Evolutionary conservation across 2,329 filamentous ascomycete genomes (phyloP).

Genomic region (Truncatella angustata): DNA sequence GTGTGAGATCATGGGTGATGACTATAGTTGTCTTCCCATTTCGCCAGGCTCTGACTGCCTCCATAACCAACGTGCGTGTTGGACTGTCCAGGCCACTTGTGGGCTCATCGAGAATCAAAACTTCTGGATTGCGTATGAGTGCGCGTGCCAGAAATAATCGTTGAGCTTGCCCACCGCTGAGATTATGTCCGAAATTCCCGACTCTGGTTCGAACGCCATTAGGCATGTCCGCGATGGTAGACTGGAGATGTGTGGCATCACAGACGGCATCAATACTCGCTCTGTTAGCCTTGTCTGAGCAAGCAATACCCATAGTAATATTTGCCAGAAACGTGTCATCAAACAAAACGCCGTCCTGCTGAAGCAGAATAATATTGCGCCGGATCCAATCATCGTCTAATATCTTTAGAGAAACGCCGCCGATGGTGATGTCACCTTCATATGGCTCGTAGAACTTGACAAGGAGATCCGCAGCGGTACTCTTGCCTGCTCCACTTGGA

Average conservation of each 20-base stretch:
- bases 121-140: slow-evolving; percentile 69
- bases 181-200: slow-evolving; percentile 63
- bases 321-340: slow-evolving; percentile 77
- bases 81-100: slow-evolving; percentile 82
- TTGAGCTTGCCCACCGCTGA: slow-evolving; percentile 86
- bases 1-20: slow-evolving; percentile 84
- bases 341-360: slow-evolving; percentile 81
- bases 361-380: slow-evolving; percentile 74
- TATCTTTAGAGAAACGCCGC: slow-evolving; percentile 58
- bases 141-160: slow-evolving; percentile 78
- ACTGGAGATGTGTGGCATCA: slow-evolving; percentile 65
- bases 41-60: slow-evolving; percentile 75
- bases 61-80: slow-evolving; percentile 67
- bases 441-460: slow-evolving; percentile 71
- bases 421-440: slow-evolving; percentile 66
- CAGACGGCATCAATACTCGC: slow-evolving; percentile 61
- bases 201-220: slow-evolving; percentile 70
- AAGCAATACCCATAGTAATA: slow-evolving; percentile 65
- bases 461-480: slow-evolving; percentile 78
- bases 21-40: slow-evolving; percentile 82
- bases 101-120: slow-evolving; percentile 85
- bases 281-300: slow-evolving; percentile 46
- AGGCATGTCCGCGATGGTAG: slow-evolving; percentile 65
- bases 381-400: slow-evolving; percentile 73
- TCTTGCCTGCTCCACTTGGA: slow-evolving; percentile 87